Base-by-base conservation (phyloP, 2,329 filamentous ascomycete species). In the Fusarium floridanum region DNA sequence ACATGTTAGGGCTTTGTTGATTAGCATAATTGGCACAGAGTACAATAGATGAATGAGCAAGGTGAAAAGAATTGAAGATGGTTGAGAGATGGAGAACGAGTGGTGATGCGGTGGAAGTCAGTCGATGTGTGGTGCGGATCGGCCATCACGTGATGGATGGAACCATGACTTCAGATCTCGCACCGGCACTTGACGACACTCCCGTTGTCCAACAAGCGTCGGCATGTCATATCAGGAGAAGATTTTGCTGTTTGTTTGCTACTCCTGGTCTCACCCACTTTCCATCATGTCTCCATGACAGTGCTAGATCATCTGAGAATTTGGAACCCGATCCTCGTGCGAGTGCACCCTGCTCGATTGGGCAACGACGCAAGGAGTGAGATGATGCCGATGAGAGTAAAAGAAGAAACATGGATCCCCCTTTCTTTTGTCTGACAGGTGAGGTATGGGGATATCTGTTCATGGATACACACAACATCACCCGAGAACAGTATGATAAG, bases 381-480 rank as follows among this genome's bases (percentile, higher is more conserved):
- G 20, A 45, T 34, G 37, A 27, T 50, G 45, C 9, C 24, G 16
- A 29, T n/a, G 43, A 17, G 22, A 48, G 14, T 48, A 48, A 27
- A 36, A 32, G 12, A 32, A 14, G 3, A 24, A 17, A n/a, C 34
- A 41, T 43, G 45, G 34, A 55, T 53, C n/a, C 43, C 20, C 29
- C 32, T 27, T 48, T 48, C 27, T 22, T 29, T 12, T 29, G 41
- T 55, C 11, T 7, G 17, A 50, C n/a, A 16, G 22, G 48, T 29
- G 45, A 36, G 41, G 20, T 22, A 29, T 20, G 36, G 43, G 12
- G 39, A 29, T 37, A 8, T 43, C 34, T 64, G 48, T 56, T 64
- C 61, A 64, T 43, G 48, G 61, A 56, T 64, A 56, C 61, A 63
- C 61, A 34, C 43, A 64, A 55, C 36, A 56, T 64, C 48, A 64